Percentiles rank a stretch among this genome's conserved stretches.
These are phyloP conservation scores for Backusella mclennaniae DNA, from an alignment of 192 early-diverging fungal species.

Conservation along the genomic window DNA sequence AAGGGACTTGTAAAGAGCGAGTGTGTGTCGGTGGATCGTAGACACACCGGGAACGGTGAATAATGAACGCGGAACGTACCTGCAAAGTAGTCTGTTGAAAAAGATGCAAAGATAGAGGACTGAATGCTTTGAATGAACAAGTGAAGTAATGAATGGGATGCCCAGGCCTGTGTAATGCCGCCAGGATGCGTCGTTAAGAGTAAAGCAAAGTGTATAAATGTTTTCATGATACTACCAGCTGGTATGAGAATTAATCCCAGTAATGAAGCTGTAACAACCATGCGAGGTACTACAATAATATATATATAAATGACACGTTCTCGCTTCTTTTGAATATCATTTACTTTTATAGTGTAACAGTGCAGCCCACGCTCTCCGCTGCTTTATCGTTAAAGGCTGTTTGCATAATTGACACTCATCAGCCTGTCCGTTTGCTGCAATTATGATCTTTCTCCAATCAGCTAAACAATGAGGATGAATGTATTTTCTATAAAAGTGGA, in stretches of 20 bases:
- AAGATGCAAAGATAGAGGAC: not conserved
- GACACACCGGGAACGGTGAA: constrained; percentile 38
- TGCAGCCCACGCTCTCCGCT: constrained; percentile 6
- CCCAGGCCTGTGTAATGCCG: constrained; percentile 1
- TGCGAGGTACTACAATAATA: constrained; percentile 12
- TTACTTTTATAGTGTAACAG: constrained; percentile 34
- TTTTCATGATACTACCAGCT: constrained; percentile 38
- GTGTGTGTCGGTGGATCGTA: not conserved
- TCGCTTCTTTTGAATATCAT: not conserved
- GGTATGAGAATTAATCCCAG: constrained; percentile 28
- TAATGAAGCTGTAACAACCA: constrained; percentile 16
- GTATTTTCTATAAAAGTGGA: constrained; percentile 28
- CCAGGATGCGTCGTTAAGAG: constrained; percentile 8
- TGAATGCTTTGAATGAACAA: constrained; percentile 14
- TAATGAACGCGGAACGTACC: constrained; percentile 18
- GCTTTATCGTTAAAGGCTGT: constrained; percentile 14
- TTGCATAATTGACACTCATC: constrained; percentile 36
- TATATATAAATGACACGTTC: not conserved
- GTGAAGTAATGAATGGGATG: not conserved
- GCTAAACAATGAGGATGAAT: constrained; percentile 33
- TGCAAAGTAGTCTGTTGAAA: not conserved
- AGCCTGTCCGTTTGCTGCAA: constrained; percentile 14
- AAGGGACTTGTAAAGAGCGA: constrained; percentile 13
- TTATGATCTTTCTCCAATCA: constrained; percentile 29
- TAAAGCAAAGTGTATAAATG: constrained; percentile 20